Base-by-base conservation (phyloP, 257 asterid species). In the Linderniella brevidens region DNA sequence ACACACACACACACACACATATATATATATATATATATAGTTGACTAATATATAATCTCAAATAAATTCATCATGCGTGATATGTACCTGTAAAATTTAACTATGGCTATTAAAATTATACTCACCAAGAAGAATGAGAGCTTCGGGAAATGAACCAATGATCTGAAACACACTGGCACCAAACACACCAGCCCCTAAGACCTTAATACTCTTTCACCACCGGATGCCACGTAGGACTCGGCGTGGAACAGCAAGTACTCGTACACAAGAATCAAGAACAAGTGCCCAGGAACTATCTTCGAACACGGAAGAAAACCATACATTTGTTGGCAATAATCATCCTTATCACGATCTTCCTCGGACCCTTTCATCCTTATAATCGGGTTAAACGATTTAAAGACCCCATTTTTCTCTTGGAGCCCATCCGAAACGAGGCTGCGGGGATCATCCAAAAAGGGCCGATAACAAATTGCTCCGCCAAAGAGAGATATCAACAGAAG, bases 121-220 rank as follows among this genome's bases (percentile, higher is more conserved):
- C 41, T 58, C 48, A 73, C 87, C 79, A 2, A 74, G 71, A 29
- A 77, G 79, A 29, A 74, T 70, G 45, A 74, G 65, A 13, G 86
- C 68, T 64, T 73, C 82, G 0, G 82, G 82, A 4, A 77, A 63
- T 3, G 64, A 62, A 0, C 81, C 81, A 14, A 77, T 73, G 58
- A 77, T 14, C 55, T 77, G 86, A 52, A 77, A 77, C 19, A 62
- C 75, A 56, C 69, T 62, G 0, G 82, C 87, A 14, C 82, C 87
- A 46, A 77, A 77, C 12, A 74, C 69, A 35, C 79, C 81, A 5
- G 87, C 77, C 0, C 86, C 87, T 1, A 73, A 64, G n/a, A 74
- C 73, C 41, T 77, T 70, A 77, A 77, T 20, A 77, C 59, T 52
- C 63, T 53, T 45, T 71, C 62, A 4, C 82, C 87, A 0, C 80